A percentile compares a stretch with the other conserved stretches of the same genome.
phyloP scores from a whole-genome alignment of 1,284 basidiomycete genomes.

The Fistulinella cinereoalba region DNA sequence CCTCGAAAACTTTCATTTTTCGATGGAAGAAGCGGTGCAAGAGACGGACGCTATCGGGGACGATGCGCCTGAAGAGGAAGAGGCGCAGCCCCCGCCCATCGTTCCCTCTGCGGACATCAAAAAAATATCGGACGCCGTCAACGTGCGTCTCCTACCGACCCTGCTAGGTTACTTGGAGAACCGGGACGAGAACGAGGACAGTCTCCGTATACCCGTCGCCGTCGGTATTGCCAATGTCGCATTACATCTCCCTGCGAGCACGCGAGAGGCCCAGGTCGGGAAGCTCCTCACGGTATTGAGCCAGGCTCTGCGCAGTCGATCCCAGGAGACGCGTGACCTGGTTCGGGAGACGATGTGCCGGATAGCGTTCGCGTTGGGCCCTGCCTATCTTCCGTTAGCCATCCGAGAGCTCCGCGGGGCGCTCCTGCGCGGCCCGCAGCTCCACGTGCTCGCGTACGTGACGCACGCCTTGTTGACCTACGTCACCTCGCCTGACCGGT shows the following conservation, averaged over 20 bases:
- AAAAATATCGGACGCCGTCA: constrained; percentile 76
- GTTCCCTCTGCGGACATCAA: constrained; percentile 31
- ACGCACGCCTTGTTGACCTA: constrained; percentile 82
- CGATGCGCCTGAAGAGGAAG: constrained; percentile 30
- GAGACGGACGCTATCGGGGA: constrained; percentile 33
- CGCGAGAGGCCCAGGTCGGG: constrained; percentile 71
- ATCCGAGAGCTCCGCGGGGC: constrained; percentile 83
- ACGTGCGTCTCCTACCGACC: constrained; percentile 69
- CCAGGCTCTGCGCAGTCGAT: constrained; percentile 88
- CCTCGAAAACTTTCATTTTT: constrained; percentile 92
- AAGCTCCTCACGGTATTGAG: constrained; percentile 82
- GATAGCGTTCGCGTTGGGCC: constrained; percentile 76
- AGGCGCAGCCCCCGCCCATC: constrained; percentile 18
- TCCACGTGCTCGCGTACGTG: constrained; percentile 88
- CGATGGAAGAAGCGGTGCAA: constrained; percentile 57
- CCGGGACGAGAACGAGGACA: constrained; percentile 83
- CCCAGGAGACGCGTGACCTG: constrained; percentile 92
- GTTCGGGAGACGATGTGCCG: constrained; percentile 83
- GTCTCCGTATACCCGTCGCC: constrained; percentile 83
- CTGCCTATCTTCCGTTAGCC: constrained; percentile 69
- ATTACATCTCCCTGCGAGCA: constrained; percentile 70
- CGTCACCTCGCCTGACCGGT: constrained; percentile 64
- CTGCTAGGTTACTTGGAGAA: constrained; percentile 79
- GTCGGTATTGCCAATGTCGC: constrained; percentile 88
- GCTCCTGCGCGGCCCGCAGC: constrained; percentile 87